A percentile compares a stretch with the other conserved stretches of the same genome.
Evolutionary conservation across 164 flowering plant species (phyloP).

Genomic region (Aristolochia contorta): DNA sequence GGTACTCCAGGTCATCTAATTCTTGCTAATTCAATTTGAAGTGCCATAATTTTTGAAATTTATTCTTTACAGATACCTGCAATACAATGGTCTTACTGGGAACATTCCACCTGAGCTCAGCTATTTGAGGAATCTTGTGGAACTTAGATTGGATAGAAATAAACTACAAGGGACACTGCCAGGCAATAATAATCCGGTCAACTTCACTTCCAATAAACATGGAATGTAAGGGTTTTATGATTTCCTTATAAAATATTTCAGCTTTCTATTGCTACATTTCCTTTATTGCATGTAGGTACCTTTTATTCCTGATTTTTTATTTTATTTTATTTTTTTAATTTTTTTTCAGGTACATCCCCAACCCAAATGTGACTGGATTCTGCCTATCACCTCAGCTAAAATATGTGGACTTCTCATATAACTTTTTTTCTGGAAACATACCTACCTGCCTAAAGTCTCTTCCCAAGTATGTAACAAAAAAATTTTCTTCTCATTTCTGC

Average conservation of each 20-base stretch:
- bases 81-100: constrained; percentile 79
- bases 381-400: constrained; percentile 53
- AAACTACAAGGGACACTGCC: constrained; percentile 70
- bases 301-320: too few species aligned
- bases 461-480: constrained; percentile 40
- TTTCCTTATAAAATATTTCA: neutral
- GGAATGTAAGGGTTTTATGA: constrained; percentile 41
- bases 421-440: constrained; percentile 65
- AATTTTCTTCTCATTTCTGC: neutral
- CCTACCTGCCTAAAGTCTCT: constrained; percentile 73
- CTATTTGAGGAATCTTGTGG: constrained; percentile 50
- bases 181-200: constrained; percentile 25
- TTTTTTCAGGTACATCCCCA: constrained; percentile 48
- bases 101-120: constrained; percentile 59
- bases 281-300: too few species aligned
- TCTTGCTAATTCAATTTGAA: too few species aligned
- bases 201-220: constrained; percentile 18
- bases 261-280: too few species aligned
- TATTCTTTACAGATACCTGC: constrained; percentile 49
- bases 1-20: neutral
- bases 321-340: too few species aligned
- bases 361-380: constrained; percentile 36
- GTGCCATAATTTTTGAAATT: neutral
- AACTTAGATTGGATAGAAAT: constrained; percentile 70
- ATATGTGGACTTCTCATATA: constrained; percentile 68